A percentile compares a stretch with the other conserved stretches of the same genome.
These are phyloP conservation scores for Neonectria ditissima DNA, from an alignment of 2,329 filamentous ascomycete genomes.

Conservation along the genomic window DNA sequence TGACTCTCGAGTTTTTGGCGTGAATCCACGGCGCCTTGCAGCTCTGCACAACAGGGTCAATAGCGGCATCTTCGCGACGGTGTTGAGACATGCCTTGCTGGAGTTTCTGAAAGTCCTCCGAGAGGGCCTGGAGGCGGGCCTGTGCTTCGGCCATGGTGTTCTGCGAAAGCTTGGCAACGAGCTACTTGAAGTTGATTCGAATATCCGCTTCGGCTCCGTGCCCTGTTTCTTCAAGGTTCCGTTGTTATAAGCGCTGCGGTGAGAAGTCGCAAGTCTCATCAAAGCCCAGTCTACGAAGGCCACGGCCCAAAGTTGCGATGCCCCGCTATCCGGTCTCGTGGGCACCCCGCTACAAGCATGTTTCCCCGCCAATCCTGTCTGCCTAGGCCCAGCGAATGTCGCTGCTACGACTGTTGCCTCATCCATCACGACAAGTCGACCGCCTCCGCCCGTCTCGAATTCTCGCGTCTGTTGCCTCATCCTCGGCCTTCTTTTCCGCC, in stretches of 20 bases:
- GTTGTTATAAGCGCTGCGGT: background rate
- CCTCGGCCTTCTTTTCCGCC: conserved; percentile 3
- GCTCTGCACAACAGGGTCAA: conserved; percentile 66
- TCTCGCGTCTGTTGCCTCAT: background rate
- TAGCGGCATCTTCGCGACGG: background rate
- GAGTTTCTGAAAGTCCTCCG: conserved; percentile 87
- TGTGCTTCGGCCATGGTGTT: conserved; percentile 76
- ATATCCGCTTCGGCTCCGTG: background rate
- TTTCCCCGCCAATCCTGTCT: conserved; percentile 54
- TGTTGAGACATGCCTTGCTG: conserved; percentile 74
- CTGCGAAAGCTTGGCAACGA: background rate
- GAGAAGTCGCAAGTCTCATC: conserved; percentile 12
- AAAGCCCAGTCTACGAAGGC: conserved; percentile 7
- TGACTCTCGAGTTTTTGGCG: conserved; percentile 95
- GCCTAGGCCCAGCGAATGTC: conserved; percentile 8
- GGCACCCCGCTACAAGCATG: conserved; percentile 52
- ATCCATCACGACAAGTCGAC: conserved; percentile 11
- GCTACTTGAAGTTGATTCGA: background rate
- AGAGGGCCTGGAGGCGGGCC: conserved; percentile 82
- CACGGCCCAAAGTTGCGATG: conserved; percentile 29
- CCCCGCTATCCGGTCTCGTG: conserved; percentile 41
- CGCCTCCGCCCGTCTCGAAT: background rate
- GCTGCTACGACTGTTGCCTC: conserved; percentile 24
- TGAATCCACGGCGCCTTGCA: conserved; percentile 80
- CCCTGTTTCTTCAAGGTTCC: conserved; percentile 2